Base-by-base conservation (phyloP, 371 early-diverging fungal species). In the Syncephalastrum monosporum region DNA sequence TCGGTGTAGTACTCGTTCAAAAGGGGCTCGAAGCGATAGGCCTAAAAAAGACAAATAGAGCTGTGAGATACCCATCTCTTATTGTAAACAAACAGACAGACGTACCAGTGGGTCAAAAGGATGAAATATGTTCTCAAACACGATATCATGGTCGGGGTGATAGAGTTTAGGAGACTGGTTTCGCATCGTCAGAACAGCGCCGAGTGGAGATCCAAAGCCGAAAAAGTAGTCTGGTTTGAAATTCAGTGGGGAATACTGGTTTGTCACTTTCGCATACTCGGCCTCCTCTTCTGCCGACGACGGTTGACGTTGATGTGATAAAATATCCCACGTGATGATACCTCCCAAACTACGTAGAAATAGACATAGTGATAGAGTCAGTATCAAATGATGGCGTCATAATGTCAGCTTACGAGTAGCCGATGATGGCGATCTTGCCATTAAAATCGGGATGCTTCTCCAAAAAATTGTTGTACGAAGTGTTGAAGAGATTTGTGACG, bases 81-180 rank as follows among this genome's bases (percentile, higher is more conserved):
- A 33, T 5, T 33, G 7, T 10, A 33, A 33, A 33, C 12, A 33
- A 33, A 47, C 10, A 53, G 33, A 47, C 10, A 53, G 33, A 41
- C 57, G 58, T 67, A 72, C 77, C 57, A 85, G 47, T 17, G 86
- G 86, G 53, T 86, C 89, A 67, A 82, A 86, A 0, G 86, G 79
- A 56, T 85, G 82, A 61, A 86, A 89, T 3, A 87, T 55, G 63
- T 87, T 89, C 59, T 81, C 82, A 69, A 80, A 83, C 17, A 67
- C 38, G 53, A 82, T 81, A 48, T 69, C 74, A 19, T 59, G 48
- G 1, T 82, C 81, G 42, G 83, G 79, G 42, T 71, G 69, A 63
- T 87, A 87, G 3, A 59, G 23, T 6, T 53, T 47, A 1, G 79
- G 76, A 16, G 68, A 61, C 56, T 87, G 86, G 3, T 84, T 84